phyloP scores from a whole-genome alignment of 208 protist genomes.

The Acanthamoeba healyi region DNA sequence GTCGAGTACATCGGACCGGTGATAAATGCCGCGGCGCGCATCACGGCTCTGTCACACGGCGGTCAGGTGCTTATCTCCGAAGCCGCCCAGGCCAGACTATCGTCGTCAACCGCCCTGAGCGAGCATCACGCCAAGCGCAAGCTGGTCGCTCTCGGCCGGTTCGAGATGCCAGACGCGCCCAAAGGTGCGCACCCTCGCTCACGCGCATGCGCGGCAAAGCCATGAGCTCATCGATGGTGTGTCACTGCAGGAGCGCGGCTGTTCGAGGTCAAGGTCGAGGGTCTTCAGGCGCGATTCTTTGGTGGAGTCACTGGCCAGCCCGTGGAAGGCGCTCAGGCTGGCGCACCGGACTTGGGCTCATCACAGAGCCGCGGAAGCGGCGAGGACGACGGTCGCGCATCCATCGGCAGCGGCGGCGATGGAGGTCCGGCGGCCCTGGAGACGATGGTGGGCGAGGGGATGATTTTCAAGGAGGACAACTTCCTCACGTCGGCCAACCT shows the following conservation, averaged over 20 bases:
- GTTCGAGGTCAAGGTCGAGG: not conserved
- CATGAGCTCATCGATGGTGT: not conserved
- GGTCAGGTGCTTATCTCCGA: constrained; percentile 64
- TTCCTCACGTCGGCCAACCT: constrained; percentile 65
- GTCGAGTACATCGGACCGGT: constrained; percentile 65
- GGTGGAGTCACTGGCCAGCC: not conserved
- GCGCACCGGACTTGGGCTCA: too few relatives aligned
- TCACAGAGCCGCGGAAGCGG: too few relatives aligned
- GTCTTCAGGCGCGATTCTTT: not conserved
- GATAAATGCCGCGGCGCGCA: constrained; percentile 30
- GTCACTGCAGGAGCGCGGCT: not conserved
- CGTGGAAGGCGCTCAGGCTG: too few relatives aligned
- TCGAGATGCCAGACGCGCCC: constrained; percentile 7
- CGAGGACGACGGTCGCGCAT: too few relatives aligned
- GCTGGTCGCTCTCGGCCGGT: not conserved
- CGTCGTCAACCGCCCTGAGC: not conserved
- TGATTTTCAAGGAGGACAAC: constrained; percentile 18
- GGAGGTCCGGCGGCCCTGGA: not conserved
- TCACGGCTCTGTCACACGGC: constrained; percentile 35
- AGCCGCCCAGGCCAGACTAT: not conserved
- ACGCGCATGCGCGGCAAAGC: not conserved
- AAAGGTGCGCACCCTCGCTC: not conserved
- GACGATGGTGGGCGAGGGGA: not conserved
- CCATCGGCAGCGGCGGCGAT: not conserved
- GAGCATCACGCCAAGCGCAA: not conserved